Conservation (phyloP, 805 yeast species). For the Lachancea mirantina region DNA sequence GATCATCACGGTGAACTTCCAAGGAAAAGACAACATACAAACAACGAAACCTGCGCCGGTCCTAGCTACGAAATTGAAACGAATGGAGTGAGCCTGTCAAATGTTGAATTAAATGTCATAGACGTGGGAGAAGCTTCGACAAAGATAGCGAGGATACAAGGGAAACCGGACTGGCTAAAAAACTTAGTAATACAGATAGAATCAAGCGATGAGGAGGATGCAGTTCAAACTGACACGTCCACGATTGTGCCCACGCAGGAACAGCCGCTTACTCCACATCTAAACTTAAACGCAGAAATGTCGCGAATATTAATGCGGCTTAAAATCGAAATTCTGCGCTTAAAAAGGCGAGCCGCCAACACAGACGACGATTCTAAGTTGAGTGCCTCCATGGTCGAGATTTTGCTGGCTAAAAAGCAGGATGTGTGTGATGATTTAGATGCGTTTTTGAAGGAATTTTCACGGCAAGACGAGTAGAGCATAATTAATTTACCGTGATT, state of each 20-base stretch:
- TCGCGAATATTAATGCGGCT: constrained; percentile 6
- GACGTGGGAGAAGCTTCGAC: constrained; percentile 2
- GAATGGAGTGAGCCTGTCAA: constrained; percentile 1
- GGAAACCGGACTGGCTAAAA: constrained; percentile 3
- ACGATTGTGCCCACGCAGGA: too few relatives aligned
- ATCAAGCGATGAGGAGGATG: constrained; percentile 18
- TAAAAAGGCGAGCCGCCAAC: constrained; percentile 2
- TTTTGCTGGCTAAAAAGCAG: constrained; percentile 32
- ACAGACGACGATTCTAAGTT: neutral
- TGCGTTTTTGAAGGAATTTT: constrained; percentile 3
- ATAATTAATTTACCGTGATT: too few relatives aligned
- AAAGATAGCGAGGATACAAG: neutral
- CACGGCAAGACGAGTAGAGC: too few relatives aligned
- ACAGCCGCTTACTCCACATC: constrained; percentile 9
- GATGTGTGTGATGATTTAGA: constrained; percentile 4
- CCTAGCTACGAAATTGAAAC: too few relatives aligned
- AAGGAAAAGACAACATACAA: too few relatives aligned
- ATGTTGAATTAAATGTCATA: constrained; percentile 2
- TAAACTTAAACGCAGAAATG: constrained; percentile 6
- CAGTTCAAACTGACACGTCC: too few relatives aligned
- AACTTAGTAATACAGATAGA: constrained; percentile 8
- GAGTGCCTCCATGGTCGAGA: constrained; percentile 40
- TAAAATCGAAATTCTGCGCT: constrained; percentile 6
- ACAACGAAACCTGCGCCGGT: too few relatives aligned
- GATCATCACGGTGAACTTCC: too few relatives aligned